Evolutionary conservation across 352 stramenopile genomes (phyloP), one percentile per base, ranked within the genome.

Genomic region (Globisporangium spinosum): DNA sequence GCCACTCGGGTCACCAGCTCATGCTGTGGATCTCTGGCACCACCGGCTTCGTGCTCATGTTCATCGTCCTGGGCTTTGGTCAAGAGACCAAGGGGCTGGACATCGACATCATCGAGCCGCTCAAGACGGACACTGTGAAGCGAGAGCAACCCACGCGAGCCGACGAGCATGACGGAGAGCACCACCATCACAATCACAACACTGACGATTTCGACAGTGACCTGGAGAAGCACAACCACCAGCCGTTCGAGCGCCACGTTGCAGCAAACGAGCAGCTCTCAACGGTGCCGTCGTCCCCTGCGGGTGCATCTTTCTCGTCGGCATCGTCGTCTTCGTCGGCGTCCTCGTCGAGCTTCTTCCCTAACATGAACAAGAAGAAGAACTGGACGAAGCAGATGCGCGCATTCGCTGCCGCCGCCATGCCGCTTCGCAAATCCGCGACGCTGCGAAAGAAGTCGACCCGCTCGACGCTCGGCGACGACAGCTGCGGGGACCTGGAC

Each of bases 401-500:
- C 35, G 66, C 66, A 51, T 40, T 71, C n/a, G 66, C 66, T 17
- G 59, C 58, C 17, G 60, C 58, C 7, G 35, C 29, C 4, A 49
- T 67, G 7, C 49, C 51, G n/a, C 38, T 63, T 2, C 58, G 58
- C 12, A 71, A 67, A 29, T 71, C 66, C 3, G 27, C 40, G 15
- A 27, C 58, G 1, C 15, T 67, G 13, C 51, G 66, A 22, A 71
- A 71, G 40, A 49, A 67, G 8, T 64, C 66, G 59, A 71, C 58
- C 8, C 66, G 66, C 10, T 67, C 66, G 35, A 71, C 66, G 32
- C 56, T 71, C 40, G 40, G 40, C 6, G 40, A 49, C 40, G 40
- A 27, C 66, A 71, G 17, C 8, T 54, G 43, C 58, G 73, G 79
- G 23, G 73, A 83, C 29, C 61, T 81, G 23, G 76, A 83, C 58